These are phyloP conservation scores for Pyracantha coccinea DNA, from an alignment of 331 rosid species.

Conservation along the genomic window DNA sequence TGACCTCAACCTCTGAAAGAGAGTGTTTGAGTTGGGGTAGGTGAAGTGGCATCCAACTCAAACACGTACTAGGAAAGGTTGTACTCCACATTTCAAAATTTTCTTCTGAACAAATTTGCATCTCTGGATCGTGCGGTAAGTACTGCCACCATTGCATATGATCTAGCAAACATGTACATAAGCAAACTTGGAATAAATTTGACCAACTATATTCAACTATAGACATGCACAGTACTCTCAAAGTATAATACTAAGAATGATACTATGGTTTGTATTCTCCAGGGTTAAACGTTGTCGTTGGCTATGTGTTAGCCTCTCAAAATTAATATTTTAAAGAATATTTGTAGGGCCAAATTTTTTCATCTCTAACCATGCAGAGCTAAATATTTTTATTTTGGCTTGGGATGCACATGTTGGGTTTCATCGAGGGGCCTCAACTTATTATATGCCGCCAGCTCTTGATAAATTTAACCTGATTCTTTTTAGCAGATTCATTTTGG, in stretches of 20 bases:
- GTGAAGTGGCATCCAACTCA: slow-evolving; percentile 54
- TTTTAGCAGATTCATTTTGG: no score
- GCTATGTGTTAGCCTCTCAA: no score
- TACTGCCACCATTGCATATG: neutral
- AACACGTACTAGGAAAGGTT: no score
- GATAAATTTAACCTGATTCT: no score
- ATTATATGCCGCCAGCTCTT: no score
- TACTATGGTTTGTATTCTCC: neutral
- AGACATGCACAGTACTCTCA: neutral
- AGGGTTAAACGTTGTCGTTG: no score
- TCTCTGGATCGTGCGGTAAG: neutral
- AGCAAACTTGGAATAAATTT: neutral
- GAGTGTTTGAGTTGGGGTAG: slow-evolving; percentile 21
- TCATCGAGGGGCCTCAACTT: no score
- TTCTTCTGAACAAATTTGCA: neutral
- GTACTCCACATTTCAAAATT: neutral
- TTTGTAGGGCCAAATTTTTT: no score
- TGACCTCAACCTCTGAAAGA: neutral
- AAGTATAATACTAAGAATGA: neutral
- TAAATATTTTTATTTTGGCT: no score
- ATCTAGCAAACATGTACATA: neutral
- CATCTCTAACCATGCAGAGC: no score
- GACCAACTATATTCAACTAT: neutral
- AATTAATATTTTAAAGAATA: no score
- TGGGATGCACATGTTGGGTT: no score